Evolutionary conservation across 2,329 filamentous ascomycete species (phyloP), one percentile per base, ranked within the genome.

Genomic region (Fusarium sp.): DNA sequence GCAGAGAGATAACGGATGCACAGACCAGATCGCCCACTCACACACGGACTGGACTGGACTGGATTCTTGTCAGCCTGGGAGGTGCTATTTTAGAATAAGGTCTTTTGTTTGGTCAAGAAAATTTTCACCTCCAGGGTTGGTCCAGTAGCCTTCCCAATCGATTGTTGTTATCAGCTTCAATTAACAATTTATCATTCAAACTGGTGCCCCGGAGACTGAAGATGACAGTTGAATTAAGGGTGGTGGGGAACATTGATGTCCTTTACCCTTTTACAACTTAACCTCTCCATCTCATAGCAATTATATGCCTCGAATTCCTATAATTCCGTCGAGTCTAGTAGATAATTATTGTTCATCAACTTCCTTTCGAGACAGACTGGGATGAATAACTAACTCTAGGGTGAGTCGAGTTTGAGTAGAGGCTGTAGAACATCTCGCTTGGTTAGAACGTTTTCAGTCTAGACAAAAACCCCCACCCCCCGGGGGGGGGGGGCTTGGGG

Each of bases 21-120:
- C 67, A 66, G 67, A 55, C 67, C 63, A 70, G 40, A 55, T 63
- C 65, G 50, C 50, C 62, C 59, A 69, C 66, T 57, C 66, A 66
- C 66, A 15, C n/a, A 9, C 11, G 15, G 26, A 31, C 10, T 45
- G 26, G 26, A 45, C 16, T 44, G 16, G 41, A 30, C 41, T 44
- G 41, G 26, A 44, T 40, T 54, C 51, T 20, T 46, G 41, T 54
- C 50, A 33, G 38, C 38, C 23, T 13, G 41, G 28, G n/a, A n/a
- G 18, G 15, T 38, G 46, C 65, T 63, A 57, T 53, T 65, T 69
- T 58, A 38, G 55, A 52, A 26, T 28, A 33, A 42, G 45, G 44
- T 42, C 33, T 57, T 42, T 41, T 68, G 65, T 53, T 55, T 68
- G 65, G 54, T 38, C 45, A 55, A 57, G 46, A 64, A 64, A 67